A percentile compares a stretch with the other conserved stretches of the same genome.
Evolutionary conservation across 2,329 filamentous ascomycete genomes (phyloP).

Genomic region (Nemania sp.): DNA sequence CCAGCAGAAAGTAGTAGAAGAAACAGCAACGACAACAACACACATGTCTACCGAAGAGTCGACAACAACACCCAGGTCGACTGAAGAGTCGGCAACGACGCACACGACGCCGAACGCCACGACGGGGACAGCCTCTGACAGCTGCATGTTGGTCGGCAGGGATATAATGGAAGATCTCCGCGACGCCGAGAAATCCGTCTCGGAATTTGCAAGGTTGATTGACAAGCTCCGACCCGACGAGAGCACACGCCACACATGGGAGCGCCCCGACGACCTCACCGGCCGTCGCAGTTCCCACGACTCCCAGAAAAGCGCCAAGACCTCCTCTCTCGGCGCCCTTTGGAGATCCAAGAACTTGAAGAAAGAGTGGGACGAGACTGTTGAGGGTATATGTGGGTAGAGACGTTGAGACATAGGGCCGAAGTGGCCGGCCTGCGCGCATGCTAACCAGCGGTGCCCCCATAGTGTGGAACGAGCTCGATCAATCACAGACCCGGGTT

Average conservation of each 20-base stretch:
- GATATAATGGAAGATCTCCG: constrained; percentile 36
- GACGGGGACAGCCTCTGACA: neutral
- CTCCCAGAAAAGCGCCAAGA: constrained; percentile 21
- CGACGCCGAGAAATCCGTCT: constrained; percentile 32
- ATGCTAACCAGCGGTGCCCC: constrained; percentile 13
- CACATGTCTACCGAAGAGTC: too few species aligned
- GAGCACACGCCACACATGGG: constrained; percentile 2
- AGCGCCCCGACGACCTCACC: constrained; percentile 6
- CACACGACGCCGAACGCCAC: neutral
- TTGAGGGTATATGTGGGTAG: constrained; percentile 28
- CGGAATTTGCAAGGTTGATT: constrained; percentile 31
- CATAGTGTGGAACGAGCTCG: constrained; percentile 33
- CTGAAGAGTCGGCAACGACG: neutral
- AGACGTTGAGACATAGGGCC: neutral
- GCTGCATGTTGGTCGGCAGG: neutral
- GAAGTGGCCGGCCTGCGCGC: too few species aligned
- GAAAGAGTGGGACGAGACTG: constrained; percentile 34
- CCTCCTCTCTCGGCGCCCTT: constrained; percentile 13
- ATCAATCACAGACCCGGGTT: constrained; percentile 29
- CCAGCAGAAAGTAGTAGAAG: too few species aligned
- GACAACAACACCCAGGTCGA: neutral
- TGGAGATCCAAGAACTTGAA: constrained; percentile 22
- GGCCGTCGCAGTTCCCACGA: constrained; percentile 28
- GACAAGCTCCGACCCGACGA: constrained; percentile 27
- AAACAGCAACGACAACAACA: too few species aligned